phyloP scores from a whole-genome alignment of 2,329 filamentous ascomycete genomes.

The Xylariales sp. region DNA sequence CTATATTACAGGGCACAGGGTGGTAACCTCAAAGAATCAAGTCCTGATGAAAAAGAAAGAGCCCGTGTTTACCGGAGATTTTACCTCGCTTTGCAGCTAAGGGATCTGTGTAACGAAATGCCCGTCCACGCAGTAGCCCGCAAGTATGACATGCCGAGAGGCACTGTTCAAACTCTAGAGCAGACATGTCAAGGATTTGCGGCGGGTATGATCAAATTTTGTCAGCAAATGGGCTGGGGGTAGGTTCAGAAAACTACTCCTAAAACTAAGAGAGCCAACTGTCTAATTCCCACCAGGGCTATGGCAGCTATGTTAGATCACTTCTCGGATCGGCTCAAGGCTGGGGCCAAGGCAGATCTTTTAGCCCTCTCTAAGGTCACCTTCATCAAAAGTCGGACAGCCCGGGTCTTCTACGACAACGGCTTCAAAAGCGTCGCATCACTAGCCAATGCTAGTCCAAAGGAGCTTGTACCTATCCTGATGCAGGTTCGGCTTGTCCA shows the following conservation, averaged over 20 bases:
- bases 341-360: slow-evolving; percentile 77
- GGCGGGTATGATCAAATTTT: slow-evolving; percentile 83
- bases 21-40: slow-evolving; percentile 71
- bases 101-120: slow-evolving; percentile 81
- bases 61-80: slow-evolving; percentile 77
- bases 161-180: slow-evolving; percentile 76
- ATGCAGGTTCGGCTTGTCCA: slow-evolving; percentile 67
- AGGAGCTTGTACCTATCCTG: slow-evolving; percentile 76
- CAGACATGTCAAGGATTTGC: slow-evolving; percentile 84
- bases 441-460: slow-evolving; percentile 75
- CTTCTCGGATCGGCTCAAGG: slow-evolving; percentile 78
- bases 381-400: slow-evolving; percentile 81
- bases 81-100: slow-evolving; percentile 80
- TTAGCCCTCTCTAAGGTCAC: slow-evolving; percentile 77
- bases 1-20: slow-evolving; percentile 69
- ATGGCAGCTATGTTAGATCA: slow-evolving; percentile 79
- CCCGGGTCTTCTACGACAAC: slow-evolving; percentile 79
- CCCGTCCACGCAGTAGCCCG: slow-evolving; percentile 75
- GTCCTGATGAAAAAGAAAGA: slow-evolving; percentile 67
- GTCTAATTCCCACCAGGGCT: slow-evolving; percentile 58
- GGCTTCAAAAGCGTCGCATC: slow-evolving; percentile 76
- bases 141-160: slow-evolving; percentile 77
- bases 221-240: slow-evolving; percentile 80
- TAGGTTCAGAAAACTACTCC: slow-evolving; percentile 48
- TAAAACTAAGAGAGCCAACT: neutral